phyloP scores from a whole-genome alignment of 148 eudicot genomes.

The Camellia japonica region DNA sequence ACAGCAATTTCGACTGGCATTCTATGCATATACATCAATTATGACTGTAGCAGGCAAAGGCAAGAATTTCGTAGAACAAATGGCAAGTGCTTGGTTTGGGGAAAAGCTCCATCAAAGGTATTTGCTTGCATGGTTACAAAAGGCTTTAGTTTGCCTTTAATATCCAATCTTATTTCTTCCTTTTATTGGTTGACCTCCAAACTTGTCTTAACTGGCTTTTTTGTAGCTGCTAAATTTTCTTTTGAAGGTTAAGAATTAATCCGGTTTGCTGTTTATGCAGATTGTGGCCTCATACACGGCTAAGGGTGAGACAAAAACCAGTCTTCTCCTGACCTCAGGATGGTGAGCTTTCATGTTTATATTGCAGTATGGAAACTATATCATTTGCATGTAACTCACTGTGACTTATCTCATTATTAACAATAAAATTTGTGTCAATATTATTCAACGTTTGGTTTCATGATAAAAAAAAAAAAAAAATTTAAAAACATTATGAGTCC shows the following conservation, averaged over 20 bases:
- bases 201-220: neutral
- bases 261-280: constrained; percentile 33
- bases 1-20: constrained; percentile 31
- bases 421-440: no score
- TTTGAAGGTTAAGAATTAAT: neutral
- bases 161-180: neutral
- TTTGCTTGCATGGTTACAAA: neutral
- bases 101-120: constrained; percentile 97
- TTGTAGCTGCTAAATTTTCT: neutral
- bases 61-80: constrained; percentile 95
- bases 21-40: constrained; percentile 82
- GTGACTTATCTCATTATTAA: no score
- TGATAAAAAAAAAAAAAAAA: no score
- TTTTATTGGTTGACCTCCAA: neutral
- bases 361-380: neutral
- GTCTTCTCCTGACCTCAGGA: constrained; percentile 96
- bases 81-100: constrained; percentile 90
- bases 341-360: constrained; percentile 49
- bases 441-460: no score
- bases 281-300: constrained; percentile 74
- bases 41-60: constrained; percentile 95
- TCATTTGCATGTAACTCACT: no score
- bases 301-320: constrained; percentile 75
- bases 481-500: no score
- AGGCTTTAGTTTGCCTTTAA: neutral